Evolutionary conservation across 352 stramenopile species (phyloP).

Genomic region (Elongisporangium anandrum): DNA sequence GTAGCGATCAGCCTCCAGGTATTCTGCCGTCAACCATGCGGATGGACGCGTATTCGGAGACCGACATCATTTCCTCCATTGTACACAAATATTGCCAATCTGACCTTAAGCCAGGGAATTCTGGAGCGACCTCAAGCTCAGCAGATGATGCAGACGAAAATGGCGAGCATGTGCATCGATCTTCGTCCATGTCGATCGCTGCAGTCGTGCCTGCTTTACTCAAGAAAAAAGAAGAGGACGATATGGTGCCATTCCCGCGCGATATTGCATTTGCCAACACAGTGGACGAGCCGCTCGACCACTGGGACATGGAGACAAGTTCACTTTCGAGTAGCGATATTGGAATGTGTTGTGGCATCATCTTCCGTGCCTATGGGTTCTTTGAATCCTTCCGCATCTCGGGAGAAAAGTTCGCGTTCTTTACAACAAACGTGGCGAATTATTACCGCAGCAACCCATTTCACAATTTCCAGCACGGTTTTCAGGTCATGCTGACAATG

Average conservation of each 20-base stretch:
- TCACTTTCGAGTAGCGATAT: slow-evolving; percentile 32
- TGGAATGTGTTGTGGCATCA: slow-evolving; percentile 32
- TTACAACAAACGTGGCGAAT: slow-evolving; percentile 51
- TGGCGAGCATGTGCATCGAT: not conserved
- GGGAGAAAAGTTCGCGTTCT: slow-evolving; percentile 45
- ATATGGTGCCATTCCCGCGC: slow-evolving; percentile 50
- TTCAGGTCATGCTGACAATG: slow-evolving; percentile 58
- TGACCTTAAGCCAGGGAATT: not conserved
- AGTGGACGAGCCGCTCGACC: slow-evolving; percentile 39
- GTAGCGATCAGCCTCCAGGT: not conserved
- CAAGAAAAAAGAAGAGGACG: slow-evolving; percentile 51
- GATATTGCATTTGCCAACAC: slow-evolving; percentile 40
- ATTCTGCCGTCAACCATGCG: slow-evolving; percentile 10
- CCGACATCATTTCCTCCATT: slow-evolving; percentile 58
- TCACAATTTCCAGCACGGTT: slow-evolving; percentile 78
- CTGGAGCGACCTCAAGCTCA: not conserved
- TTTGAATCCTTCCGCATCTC: slow-evolving; percentile 51
- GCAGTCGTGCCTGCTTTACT: slow-evolving; percentile 17
- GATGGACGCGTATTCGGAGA: slow-evolving; percentile 34
- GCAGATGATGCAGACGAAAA: not conserved
- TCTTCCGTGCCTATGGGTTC: slow-evolving; percentile 51
- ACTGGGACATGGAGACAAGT: slow-evolving; percentile 47
- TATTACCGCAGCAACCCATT: slow-evolving; percentile 77
- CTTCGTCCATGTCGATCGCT: slow-evolving; percentile 7
- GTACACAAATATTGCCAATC: slow-evolving; percentile 49